phyloP scores from a whole-genome alignment of 2,329 filamentous ascomycete species.

The Aspergillus sp. region DNA sequence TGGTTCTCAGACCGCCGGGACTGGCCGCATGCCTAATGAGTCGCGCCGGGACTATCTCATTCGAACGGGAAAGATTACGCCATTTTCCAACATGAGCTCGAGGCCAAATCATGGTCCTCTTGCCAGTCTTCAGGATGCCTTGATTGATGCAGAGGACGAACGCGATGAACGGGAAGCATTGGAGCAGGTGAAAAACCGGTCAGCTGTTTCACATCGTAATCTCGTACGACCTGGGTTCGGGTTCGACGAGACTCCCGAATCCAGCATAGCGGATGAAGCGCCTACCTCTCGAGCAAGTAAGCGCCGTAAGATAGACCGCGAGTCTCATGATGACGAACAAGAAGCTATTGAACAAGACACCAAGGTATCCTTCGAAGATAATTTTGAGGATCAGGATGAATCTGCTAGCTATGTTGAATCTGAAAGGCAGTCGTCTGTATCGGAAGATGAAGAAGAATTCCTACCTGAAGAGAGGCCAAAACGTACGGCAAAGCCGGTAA shows the following conservation, averaged over 20 bases:
- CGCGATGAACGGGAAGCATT: constrained; percentile 53
- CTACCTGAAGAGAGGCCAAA: constrained; percentile 32
- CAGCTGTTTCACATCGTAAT: constrained; percentile 68
- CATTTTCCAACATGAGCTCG: constrained; percentile 77
- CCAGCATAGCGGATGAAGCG: constrained; percentile 28
- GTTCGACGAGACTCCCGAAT: constrained; percentile 47
- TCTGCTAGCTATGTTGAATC: constrained; percentile 37
- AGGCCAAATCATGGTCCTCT: constrained; percentile 60
- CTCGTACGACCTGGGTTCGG: constrained; percentile 73
- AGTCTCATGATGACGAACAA: not conserved
- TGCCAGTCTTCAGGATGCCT: constrained; percentile 72
- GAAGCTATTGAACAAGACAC: constrained; percentile 11
- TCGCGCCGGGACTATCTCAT: constrained; percentile 87
- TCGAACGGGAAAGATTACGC: constrained; percentile 94
- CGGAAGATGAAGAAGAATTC: constrained; percentile 41
- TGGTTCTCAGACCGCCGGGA: constrained; percentile 45
- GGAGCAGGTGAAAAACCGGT: constrained; percentile 37
- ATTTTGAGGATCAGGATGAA: constrained; percentile 36
- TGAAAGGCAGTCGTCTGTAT: constrained; percentile 29
- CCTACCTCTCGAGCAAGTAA: constrained; percentile 31
- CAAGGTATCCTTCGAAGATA: constrained; percentile 17
- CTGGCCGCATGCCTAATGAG: constrained; percentile 70
- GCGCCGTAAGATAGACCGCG: constrained; percentile 35
- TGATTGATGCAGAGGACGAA: constrained; percentile 80
- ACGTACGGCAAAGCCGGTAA: constrained; percentile 19